phyloP scores from a whole-genome alignment of 768 basidiomycete genomes.

The Leccinum rimulosum region DNA sequence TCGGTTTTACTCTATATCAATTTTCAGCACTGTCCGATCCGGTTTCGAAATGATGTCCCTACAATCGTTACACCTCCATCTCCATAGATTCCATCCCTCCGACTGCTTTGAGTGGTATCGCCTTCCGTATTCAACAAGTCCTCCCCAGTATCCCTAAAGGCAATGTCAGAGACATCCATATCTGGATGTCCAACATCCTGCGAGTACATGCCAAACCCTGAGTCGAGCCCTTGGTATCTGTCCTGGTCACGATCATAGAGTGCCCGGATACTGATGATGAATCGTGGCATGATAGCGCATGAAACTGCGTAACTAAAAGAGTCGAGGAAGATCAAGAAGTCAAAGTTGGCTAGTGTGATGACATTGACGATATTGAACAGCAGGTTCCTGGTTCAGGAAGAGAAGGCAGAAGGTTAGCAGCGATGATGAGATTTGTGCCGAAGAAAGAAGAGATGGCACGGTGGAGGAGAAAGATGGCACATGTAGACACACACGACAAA shows the following conservation, averaged over 20 bases:
- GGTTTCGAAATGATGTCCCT: background rate
- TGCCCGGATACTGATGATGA: background rate
- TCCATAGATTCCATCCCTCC: too few relatives aligned
- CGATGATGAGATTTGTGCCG: too few relatives aligned
- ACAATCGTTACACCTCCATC: background rate
- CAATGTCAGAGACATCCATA: background rate
- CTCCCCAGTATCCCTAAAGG: background rate
- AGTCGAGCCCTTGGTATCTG: background rate
- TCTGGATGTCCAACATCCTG: background rate
- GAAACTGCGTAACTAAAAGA: background rate
- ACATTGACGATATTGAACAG: background rate
- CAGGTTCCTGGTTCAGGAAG: background rate
- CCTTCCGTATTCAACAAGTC: background rate
- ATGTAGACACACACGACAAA: background rate
- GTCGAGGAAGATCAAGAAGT: background rate
- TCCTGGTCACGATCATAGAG: background rate
- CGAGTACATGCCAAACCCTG: background rate
- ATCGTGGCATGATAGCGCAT: background rate
- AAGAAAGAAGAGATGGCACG: background rate
- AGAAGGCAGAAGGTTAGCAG: background rate
- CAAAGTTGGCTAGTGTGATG: background rate
- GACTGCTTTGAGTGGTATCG: background rate
- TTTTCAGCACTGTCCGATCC: background rate
- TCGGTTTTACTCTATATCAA: background rate
- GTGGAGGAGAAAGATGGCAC: background rate